Conservation (phyloP, 2,329 filamentous ascomycete genomes). For the Sporothrix phasma region DNA sequence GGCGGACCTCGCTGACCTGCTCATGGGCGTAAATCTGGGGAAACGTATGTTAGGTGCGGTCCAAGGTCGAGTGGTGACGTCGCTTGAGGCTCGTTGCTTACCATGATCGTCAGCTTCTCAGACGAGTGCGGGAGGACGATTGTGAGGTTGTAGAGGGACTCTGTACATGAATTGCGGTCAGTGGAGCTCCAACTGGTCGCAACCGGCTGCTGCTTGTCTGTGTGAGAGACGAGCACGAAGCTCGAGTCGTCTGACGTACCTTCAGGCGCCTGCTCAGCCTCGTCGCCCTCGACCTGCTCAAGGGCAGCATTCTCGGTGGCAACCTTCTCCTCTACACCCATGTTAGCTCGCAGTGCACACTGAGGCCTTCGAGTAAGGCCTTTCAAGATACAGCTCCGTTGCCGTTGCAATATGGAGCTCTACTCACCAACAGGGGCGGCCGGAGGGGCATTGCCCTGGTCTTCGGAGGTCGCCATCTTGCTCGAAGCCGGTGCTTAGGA, state of each 20-base stretch:
- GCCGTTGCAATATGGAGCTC: not conserved
- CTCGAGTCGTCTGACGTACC: conserved; percentile 23
- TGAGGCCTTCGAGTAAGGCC: no score
- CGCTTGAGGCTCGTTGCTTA: conserved; percentile 30
- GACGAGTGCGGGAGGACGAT: conserved; percentile 74
- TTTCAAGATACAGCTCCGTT: no score
- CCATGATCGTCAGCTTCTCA: conserved; percentile 75
- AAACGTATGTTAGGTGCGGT: not conserved
- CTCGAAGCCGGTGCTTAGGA: not conserved
- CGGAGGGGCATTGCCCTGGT: conserved; percentile 9
- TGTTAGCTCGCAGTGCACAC: conserved; percentile 1
- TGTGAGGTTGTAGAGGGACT: conserved; percentile 52
- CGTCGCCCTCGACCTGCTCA: conserved; percentile 18
- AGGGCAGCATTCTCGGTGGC: conserved; percentile 15
- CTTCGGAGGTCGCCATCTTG: conserved; percentile 14
- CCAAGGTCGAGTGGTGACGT: not conserved
- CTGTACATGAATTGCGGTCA: conserved; percentile 12
- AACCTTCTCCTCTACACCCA: conserved; percentile 8
- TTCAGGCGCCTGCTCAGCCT: conserved; percentile 25
- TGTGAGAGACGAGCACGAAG: not conserved
- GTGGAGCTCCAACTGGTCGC: not conserved
- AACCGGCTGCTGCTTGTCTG: not conserved
- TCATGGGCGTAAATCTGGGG: conserved; percentile 81
- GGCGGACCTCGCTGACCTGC: conserved; percentile 92
- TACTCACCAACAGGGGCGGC: conserved; percentile 15